Percentiles rank a stretch among this genome's conserved stretches.
These are phyloP conservation scores for Testicularia cyperi DNA, from an alignment of 1,284 basidiomycete species.

Conservation along the genomic window DNA sequence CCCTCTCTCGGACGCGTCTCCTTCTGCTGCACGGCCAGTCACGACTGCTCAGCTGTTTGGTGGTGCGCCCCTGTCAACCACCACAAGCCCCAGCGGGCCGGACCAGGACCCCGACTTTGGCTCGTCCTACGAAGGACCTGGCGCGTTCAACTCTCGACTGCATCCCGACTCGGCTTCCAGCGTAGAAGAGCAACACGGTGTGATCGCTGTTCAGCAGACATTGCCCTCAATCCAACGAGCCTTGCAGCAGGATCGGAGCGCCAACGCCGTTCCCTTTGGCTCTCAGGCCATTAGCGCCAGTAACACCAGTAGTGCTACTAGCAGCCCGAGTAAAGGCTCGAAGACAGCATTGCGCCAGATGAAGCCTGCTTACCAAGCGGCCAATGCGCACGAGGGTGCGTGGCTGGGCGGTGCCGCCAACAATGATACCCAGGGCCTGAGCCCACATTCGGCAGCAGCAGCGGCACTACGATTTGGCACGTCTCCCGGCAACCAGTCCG, in stretches of 20 bases:
- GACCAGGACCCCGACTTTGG: conserved; percentile 20
- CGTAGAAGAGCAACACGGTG: too few relatives aligned
- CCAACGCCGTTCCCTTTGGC: not conserved
- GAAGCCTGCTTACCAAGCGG: conserved; percentile 17
- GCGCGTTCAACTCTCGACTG: conserved; percentile 3
- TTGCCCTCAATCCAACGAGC: too few relatives aligned
- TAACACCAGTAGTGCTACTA: too few relatives aligned
- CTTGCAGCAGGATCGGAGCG: not conserved
- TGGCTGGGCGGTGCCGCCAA: conserved; percentile 23
- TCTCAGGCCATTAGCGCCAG: not conserved
- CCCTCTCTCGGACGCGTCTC: too few relatives aligned
- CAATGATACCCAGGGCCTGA: conserved; percentile 7
- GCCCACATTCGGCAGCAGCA: conserved; percentile 3
- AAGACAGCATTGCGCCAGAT: conserved; percentile 3
- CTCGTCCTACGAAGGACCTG: conserved; percentile 26
- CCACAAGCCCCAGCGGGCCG: conserved; percentile 11
- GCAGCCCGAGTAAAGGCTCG: too few relatives aligned
- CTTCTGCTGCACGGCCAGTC: too few relatives aligned
- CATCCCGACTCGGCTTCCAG: too few relatives aligned
- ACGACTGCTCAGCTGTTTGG: conserved; percentile 15
- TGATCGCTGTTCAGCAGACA: too few relatives aligned
- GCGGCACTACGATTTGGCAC: conserved; percentile 24
- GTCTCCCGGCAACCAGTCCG: conserved; percentile 32
- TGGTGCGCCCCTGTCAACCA: conserved; percentile 18
- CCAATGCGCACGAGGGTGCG: conserved; percentile 22